Evolutionary conservation across 805 yeast genomes (phyloP).

Genomic region (Teunomyces cretensis): DNA sequence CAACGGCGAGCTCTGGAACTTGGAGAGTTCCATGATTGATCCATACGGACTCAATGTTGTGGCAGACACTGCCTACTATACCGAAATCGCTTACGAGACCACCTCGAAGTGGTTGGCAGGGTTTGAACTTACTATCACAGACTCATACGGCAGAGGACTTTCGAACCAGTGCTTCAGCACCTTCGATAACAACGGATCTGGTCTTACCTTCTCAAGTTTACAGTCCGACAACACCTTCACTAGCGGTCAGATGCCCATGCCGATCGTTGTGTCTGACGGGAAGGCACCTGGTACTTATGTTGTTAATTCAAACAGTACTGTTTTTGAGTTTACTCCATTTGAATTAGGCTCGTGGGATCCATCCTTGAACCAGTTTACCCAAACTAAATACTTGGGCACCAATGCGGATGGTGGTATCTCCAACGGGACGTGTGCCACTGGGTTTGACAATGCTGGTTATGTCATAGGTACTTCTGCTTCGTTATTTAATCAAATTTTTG

Average conservation of each 20-base stretch:
- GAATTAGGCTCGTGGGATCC: constrained; percentile 88
- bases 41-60: constrained; percentile 8
- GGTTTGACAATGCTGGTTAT: constrained; percentile 81
- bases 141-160: constrained; percentile 41
- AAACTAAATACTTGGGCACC: constrained; percentile 70
- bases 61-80: constrained; percentile 38
- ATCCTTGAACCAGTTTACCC: constrained; percentile 60
- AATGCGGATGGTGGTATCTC: constrained; percentile 60
- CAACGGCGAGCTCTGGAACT: constrained; percentile 18
- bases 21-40: constrained; percentile 15
- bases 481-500: constrained; percentile 66
- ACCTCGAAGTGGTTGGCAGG: constrained; percentile 32
- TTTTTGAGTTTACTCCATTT: constrained; percentile 38
- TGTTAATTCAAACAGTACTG: constrained; percentile 36
- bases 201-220: constrained; percentile 13
- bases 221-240: constrained; percentile 23
- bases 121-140: constrained; percentile 34
- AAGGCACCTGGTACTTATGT: constrained; percentile 33
- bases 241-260: constrained; percentile 38
- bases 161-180: constrained; percentile 30
- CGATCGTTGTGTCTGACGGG: constrained; percentile 39
- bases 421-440: constrained; percentile 52
- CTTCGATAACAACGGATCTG: constrained; percentile 23
- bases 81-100: constrained; percentile 22
- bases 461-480: constrained; percentile 82